phyloP scores from a whole-genome alignment of 2,329 filamentous ascomycete species.

The Biscogniauxia marginata region DNA sequence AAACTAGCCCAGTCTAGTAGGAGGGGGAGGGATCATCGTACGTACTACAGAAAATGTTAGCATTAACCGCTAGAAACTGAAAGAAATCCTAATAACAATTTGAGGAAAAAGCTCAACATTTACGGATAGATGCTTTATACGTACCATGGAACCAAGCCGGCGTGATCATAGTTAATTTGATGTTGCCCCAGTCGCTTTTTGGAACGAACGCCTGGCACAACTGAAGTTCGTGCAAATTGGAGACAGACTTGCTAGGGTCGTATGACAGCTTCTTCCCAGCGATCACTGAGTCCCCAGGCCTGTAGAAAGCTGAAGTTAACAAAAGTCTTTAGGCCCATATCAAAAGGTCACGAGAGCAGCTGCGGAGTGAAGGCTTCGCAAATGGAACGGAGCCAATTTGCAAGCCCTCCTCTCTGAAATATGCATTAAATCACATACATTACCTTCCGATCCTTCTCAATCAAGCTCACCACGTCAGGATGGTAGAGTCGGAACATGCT shows the following conservation, averaged over 20 bases:
- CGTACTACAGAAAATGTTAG: neutral
- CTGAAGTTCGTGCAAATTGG: slow-evolving; percentile 50
- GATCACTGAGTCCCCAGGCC: slow-evolving; percentile 53
- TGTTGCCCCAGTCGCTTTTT: slow-evolving; percentile 47
- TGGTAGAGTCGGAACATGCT: slow-evolving; percentile 54
- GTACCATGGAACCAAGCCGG: slow-evolving; percentile 52
- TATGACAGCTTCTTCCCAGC: slow-evolving; percentile 48
- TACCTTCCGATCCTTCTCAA: slow-evolving; percentile 51
- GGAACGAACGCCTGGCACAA: slow-evolving; percentile 47
- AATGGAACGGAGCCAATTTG: neutral
- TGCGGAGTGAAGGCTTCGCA: neutral
- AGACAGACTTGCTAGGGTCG: slow-evolving; percentile 39
- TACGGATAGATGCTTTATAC: neutral
- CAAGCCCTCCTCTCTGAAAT: no score
- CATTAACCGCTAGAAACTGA: neutral
- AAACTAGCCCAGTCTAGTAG: neutral
- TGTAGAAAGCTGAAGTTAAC: neutral
- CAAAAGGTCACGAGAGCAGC: neutral
- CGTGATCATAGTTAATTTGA: slow-evolving; percentile 55
- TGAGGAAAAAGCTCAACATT: neutral
- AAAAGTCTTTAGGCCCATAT: neutral
- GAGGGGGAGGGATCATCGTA: neutral
- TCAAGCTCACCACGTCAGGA: slow-evolving; percentile 53
- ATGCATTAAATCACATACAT: slow-evolving; percentile 34
- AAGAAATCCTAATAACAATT: neutral